Evolutionary conservation across 1,284 basidiomycete species (phyloP).

Genomic region (Trametes pubescens): DNA sequence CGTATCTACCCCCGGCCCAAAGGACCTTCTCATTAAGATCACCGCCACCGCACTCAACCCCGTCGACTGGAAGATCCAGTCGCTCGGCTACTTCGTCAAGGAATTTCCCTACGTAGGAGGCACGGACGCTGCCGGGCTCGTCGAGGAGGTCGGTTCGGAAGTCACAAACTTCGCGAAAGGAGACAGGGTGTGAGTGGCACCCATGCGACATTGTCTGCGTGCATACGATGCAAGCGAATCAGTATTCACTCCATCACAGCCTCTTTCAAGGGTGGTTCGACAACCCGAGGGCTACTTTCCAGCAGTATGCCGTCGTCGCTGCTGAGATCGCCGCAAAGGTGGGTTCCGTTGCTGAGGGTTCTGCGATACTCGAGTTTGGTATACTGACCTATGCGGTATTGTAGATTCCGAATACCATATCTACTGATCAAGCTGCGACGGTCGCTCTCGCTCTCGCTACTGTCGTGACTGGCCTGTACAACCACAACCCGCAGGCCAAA

Average conservation of each 20-base stretch:
- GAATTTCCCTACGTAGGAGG: constrained; percentile 58
- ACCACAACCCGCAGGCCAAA: constrained; percentile 22
- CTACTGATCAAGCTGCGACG: not conserved
- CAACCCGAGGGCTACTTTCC: too few species aligned
- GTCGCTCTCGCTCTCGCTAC: constrained; percentile 48
- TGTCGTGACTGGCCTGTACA: constrained; percentile 50
- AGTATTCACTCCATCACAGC: constrained; percentile 16
- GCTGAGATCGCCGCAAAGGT: too few species aligned
- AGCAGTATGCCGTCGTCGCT: too few species aligned
- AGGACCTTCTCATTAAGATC: constrained; percentile 52
- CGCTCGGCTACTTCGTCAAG: constrained; percentile 39
- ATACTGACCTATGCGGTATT: too few species aligned
- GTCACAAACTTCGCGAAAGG: constrained; percentile 61
- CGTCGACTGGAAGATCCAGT: constrained; percentile 49
- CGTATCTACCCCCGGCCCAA: constrained; percentile 45
- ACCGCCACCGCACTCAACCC: constrained; percentile 52
- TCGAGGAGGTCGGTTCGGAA: constrained; percentile 60
- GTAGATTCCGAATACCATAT: not conserved
- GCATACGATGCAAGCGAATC: not conserved
- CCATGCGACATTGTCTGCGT: not conserved
- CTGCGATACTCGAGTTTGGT: too few species aligned
- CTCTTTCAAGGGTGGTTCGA: constrained; percentile 35
- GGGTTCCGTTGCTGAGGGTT: too few species aligned
- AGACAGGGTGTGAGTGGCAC: constrained; percentile 45
- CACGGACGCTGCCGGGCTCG: constrained; percentile 64